Percentiles rank a stretch among this genome's conserved stretches.
These are phyloP conservation scores for Agroathelia rolfsii DNA, from an alignment of 1,284 basidiomycete species.

Conservation along the genomic window DNA sequence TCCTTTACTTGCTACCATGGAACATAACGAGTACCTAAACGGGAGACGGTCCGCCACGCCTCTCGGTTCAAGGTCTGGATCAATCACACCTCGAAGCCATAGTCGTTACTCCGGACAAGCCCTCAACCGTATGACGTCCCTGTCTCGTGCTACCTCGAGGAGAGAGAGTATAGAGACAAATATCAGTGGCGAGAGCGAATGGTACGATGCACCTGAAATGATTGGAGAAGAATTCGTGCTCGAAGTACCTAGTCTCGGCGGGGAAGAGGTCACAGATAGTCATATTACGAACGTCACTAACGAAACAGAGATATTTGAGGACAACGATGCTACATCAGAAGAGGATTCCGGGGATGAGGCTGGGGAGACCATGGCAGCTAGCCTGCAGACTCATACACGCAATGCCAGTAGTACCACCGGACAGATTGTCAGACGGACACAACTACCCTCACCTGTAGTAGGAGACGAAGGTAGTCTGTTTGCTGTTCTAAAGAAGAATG, in stretches of 20 bases:
- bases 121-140: too few relatives aligned
- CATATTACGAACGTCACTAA: slow-evolving; percentile 30
- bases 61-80: slow-evolving; percentile 25
- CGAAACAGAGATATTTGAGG: slow-evolving; percentile 34
- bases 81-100: slow-evolving; percentile 41
- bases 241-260: slow-evolving; percentile 31
- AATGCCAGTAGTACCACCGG: slow-evolving; percentile 13
- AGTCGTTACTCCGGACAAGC: too few relatives aligned
- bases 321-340: slow-evolving; percentile 39
- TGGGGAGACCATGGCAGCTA: slow-evolving; percentile 12
- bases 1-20: slow-evolving; percentile 36
- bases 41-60: slow-evolving; percentile 22
- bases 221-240: slow-evolving; percentile 61
- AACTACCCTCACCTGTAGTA: slow-evolving; percentile 55
- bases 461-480: slow-evolving; percentile 86
- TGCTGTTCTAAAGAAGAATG: slow-evolving; percentile 82
- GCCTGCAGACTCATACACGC: slow-evolving; percentile 8
- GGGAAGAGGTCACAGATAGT: slow-evolving; percentile 29
- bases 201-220: slow-evolving; percentile 61
- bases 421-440: slow-evolving; percentile 43
- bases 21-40: slow-evolving; percentile 33
- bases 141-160: too few relatives aligned
- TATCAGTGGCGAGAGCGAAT: slow-evolving; percentile 51
- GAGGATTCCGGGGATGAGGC: slow-evolving; percentile 21
- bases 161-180: slow-evolving; percentile 44